phyloP scores from a whole-genome alignment of 2,329 filamentous ascomycete genomes.

The Gnomoniopsis smithogilvyi region DNA sequence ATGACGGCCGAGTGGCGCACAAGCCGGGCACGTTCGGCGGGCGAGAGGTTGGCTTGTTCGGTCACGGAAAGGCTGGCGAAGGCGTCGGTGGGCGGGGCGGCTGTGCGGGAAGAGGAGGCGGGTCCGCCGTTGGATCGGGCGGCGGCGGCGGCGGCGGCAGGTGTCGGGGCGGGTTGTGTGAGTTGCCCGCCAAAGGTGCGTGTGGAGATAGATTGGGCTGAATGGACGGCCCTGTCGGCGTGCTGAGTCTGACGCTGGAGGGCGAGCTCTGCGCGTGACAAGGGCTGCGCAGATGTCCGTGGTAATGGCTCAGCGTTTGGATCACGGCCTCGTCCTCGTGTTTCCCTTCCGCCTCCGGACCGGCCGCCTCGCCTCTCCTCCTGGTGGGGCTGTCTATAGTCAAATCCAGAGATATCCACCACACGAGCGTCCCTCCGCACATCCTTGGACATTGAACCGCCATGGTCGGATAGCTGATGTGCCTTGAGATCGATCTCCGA shows the following conservation, averaged over 20 bases:
- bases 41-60: constrained; percentile 53
- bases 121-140: constrained; percentile 4
- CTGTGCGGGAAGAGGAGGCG: constrained; percentile 11
- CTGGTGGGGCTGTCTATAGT: constrained; percentile 71
- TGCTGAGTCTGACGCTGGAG: constrained; percentile 70
- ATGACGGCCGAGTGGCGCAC: constrained; percentile 81
- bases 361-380: constrained; percentile 51
- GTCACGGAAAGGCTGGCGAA: constrained; percentile 51
- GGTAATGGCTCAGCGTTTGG: constrained; percentile 81
- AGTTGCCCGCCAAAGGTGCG: constrained; percentile 84
- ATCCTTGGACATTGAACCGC: constrained; percentile 75
- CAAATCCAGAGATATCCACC: constrained; percentile 85
- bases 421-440: constrained; percentile 76
- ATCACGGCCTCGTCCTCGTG: constrained; percentile 67
- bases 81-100: constrained; percentile 30
- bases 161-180: constrained; percentile 48
- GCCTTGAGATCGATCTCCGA: constrained; percentile 93
- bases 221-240: constrained; percentile 72
- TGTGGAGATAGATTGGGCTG: constrained; percentile 73
- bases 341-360: constrained; percentile 40
- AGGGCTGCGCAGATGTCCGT: constrained; percentile 70
- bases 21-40: constrained; percentile 77
- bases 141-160: constrained; percentile 20
- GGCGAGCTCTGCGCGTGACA: constrained; percentile 83
- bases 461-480: constrained; percentile 83